Evolutionary conservation across 2,329 filamentous ascomycete species (phyloP), one percentile per base, ranked within the genome.

Genomic region (Pseudodiploospora longispora): DNA sequence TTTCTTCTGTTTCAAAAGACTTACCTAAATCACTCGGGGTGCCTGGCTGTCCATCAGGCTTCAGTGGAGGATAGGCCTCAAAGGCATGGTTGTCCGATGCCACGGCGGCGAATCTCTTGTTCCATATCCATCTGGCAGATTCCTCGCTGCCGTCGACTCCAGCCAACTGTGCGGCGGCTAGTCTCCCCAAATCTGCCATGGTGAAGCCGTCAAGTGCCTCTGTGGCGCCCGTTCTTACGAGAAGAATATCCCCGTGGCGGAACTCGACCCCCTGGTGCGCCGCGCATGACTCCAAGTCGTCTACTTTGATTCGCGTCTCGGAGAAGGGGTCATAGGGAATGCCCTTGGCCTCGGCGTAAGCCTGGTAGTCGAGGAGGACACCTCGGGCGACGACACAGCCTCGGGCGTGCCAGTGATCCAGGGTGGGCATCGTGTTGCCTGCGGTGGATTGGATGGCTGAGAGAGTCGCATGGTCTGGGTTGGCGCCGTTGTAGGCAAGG

Each of bases 41-140:
- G 2, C 61, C 64, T 1, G 43, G 33, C 0, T 60, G 59, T 1
- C 69, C 68, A 41, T 71, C 66, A 5, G 61, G 50, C 43, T 69
- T 66, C 31, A 74, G 42, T 0, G 76, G 74, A 2, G 81, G 80
- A 61, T 78, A 76, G 1, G 74, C 71, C 63, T 87, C 83, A 49
- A 87, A 85, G 0, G 74, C 68, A 19, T 74, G 76, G 9, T 72
- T 66, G 56, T 87, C 83, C 0, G 79, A 78, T 0, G 74, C 80
- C 1, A 83, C 80, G 1, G 76, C 78, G 0, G 82, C 70, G 52
- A 87, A 86, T 42, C 82, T 80, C 51, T 73, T 76, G 55, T 87
- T 80, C 66, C 85, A 83, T 47, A 87, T 50, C 82, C 82, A 87
- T 42, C 76, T 72, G 6, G 78, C 65, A 4, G 81, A 72, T 37